Evolutionary conservation across 225 moss, liverwort and hornwort genomes (phyloP).

Genomic region (Marchantia paleacea): DNA sequence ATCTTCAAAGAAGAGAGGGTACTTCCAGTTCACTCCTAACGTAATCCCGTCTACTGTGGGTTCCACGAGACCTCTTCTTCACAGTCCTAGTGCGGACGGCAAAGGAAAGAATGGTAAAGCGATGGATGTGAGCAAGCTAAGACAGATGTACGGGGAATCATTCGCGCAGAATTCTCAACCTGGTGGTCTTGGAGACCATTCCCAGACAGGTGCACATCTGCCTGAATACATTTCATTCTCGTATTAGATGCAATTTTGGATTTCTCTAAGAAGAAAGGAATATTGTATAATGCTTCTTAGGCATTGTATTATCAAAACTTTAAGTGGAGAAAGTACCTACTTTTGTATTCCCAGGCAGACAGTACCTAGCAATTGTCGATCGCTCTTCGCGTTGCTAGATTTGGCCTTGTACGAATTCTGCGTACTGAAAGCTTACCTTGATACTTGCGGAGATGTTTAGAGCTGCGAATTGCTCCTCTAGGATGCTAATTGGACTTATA

Average conservation of each 20-base stretch:
- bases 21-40: constrained; percentile 47
- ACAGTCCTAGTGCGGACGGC: constrained; percentile 8
- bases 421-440: background rate
- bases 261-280: too few relatives aligned
- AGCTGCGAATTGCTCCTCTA: background rate
- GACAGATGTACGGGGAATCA: constrained; percentile 28
- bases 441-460: background rate
- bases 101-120: constrained; percentile 20
- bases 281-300: too few relatives aligned
- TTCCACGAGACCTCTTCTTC: constrained; percentile 4
- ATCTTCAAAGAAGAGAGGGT: constrained; percentile 42
- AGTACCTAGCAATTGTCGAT: too few relatives aligned
- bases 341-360: too few relatives aligned
- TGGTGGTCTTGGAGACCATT: background rate
- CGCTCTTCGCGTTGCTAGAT: too few relatives aligned
- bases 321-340: too few relatives aligned
- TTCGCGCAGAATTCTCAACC: background rate
- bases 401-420: background rate
- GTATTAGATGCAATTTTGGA: too few relatives aligned
- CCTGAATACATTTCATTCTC: background rate
- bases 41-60: constrained; percentile 7
- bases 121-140: constrained; percentile 18
- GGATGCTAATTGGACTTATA: background rate
- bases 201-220: background rate
- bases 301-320: too few relatives aligned